Percentiles rank a stretch among this genome's conserved stretches.
Evolutionary conservation across 2,329 filamentous ascomycete genomes (phyloP).

Genomic region (Microdochium paspali): DNA sequence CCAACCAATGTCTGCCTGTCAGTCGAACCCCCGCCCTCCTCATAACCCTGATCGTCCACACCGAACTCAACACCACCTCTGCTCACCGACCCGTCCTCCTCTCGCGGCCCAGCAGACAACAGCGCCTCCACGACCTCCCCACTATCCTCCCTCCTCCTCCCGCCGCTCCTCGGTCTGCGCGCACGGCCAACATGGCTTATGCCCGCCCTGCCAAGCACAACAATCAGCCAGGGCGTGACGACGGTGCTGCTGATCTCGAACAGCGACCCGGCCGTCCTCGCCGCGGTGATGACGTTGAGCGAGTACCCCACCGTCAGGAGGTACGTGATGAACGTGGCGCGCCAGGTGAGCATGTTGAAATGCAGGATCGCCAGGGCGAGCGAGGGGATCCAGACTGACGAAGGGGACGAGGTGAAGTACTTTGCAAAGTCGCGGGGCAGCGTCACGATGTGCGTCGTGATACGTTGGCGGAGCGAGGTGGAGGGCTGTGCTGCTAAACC

Average conservation of each 20-base stretch:
- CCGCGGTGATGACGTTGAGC: conserved; percentile 33
- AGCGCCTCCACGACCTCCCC: conserved; percentile 1
- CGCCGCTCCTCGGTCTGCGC: background rate
- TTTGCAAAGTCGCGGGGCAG: conserved; percentile 20
- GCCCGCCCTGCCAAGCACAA: conserved; percentile 23
- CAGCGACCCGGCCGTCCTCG: conserved; percentile 33
- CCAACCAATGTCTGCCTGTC: conserved; percentile 16
- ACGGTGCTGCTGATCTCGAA: conserved; percentile 45
- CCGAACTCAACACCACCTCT: no score
- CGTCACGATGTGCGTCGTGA: conserved; percentile 21
- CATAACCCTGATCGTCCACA: no score
- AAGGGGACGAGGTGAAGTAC: conserved; percentile 23
- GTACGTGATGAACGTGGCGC: conserved; percentile 45
- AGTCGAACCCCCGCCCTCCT: background rate
- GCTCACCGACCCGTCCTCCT: conserved; percentile 16
- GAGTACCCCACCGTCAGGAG: conserved; percentile 38
- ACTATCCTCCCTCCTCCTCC: conserved; percentile 1
- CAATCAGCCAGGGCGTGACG: conserved; percentile 38
- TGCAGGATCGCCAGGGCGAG: conserved; percentile 40
- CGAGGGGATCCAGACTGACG: conserved; percentile 31
- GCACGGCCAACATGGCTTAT: conserved; percentile 1
- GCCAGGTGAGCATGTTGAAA: conserved; percentile 44
- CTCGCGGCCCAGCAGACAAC: conserved; percentile 5
- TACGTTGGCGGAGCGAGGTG: conserved; percentile 34
- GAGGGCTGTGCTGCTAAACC: no score